Evolutionary conservation across 2,329 filamentous ascomycete species (phyloP).

Genomic region (Fusarium globosum): DNA sequence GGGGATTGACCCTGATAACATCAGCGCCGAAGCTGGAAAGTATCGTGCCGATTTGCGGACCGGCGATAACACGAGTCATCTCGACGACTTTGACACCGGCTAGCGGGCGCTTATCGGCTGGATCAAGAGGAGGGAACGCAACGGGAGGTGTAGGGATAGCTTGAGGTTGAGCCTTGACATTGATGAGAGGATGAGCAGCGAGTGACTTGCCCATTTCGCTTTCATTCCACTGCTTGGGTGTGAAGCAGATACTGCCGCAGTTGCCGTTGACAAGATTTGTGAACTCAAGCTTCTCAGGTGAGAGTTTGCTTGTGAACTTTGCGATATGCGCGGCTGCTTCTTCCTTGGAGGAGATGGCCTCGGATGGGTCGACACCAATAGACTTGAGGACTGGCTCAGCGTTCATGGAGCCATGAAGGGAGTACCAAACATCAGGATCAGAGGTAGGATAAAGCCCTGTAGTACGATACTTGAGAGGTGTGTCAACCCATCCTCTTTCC

Average conservation of each 20-base stretch:
- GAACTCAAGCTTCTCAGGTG: constrained; percentile 33
- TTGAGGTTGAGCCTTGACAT: constrained; percentile 8
- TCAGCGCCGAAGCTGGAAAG: constrained; percentile 18
- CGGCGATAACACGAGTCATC: constrained; percentile 25
- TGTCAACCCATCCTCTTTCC: constrained; percentile 24
- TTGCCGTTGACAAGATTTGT: constrained; percentile 13
- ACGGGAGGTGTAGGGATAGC: constrained; percentile 8
- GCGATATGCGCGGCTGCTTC: constrained; percentile 41
- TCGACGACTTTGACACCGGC: constrained; percentile 10
- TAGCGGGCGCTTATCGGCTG: background rate
- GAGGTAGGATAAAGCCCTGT: constrained; percentile 59
- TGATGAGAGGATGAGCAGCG: constrained; percentile 7
- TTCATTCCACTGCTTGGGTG: constrained; percentile 24
- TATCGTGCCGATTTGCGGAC: constrained; percentile 13
- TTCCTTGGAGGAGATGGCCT: constrained; percentile 34
- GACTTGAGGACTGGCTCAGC: constrained; percentile 57
- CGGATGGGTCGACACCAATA: constrained; percentile 53
- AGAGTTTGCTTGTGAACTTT: constrained; percentile 30
- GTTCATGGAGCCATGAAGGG: constrained; percentile 62
- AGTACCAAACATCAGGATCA: constrained; percentile 59
- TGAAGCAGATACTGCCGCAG: constrained; percentile 12
- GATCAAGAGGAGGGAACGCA: background rate
- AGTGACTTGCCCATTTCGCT: constrained; percentile 25
- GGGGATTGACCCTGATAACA: constrained; percentile 9
- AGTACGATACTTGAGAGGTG: constrained; percentile 20